These are phyloP conservation scores for Saccharomycopsis fermentans DNA, from an alignment of 805 yeast genomes.

Conservation along the genomic window DNA sequence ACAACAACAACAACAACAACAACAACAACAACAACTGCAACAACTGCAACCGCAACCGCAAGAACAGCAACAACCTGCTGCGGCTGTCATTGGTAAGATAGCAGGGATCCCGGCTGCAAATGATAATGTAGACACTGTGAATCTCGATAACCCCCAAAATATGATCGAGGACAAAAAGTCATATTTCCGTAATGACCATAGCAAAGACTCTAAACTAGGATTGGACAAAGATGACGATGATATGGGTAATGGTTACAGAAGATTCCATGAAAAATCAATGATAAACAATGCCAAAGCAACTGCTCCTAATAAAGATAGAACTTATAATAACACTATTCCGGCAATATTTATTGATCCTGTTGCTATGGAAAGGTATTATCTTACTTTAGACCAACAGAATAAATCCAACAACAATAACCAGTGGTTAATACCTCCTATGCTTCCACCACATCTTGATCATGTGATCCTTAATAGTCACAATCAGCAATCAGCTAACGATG, in stretches of 20 bases:
- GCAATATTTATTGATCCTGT: constrained; percentile 78
- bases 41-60: constrained; percentile 8
- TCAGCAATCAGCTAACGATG: constrained; percentile 11
- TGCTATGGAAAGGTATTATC: constrained; percentile 73
- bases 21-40: constrained; percentile 21
- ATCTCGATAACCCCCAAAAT: background rate
- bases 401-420: constrained; percentile 45
- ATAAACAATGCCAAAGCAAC: constrained; percentile 19
- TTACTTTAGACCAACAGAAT: constrained; percentile 62
- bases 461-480: constrained; percentile 72
- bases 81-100: constrained; percentile 1
- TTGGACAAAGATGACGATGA: constrained; percentile 63
- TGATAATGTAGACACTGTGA: constrained; percentile 24
- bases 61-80: background rate
- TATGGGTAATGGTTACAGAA: constrained; percentile 71
- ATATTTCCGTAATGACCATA: background rate
- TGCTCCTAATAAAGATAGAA: constrained; percentile 23
- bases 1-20: no score
- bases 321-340: constrained; percentile 60
- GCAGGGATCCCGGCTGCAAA: constrained; percentile 18
- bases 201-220: constrained; percentile 51
- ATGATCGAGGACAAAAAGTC: constrained; percentile 2
- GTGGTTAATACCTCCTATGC: constrained; percentile 81
- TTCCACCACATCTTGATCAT: constrained; percentile 93
- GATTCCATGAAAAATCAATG: constrained; percentile 58